Conservation (phyloP, 2,329 filamentous ascomycete species). For the Elsinoe perseae region DNA sequence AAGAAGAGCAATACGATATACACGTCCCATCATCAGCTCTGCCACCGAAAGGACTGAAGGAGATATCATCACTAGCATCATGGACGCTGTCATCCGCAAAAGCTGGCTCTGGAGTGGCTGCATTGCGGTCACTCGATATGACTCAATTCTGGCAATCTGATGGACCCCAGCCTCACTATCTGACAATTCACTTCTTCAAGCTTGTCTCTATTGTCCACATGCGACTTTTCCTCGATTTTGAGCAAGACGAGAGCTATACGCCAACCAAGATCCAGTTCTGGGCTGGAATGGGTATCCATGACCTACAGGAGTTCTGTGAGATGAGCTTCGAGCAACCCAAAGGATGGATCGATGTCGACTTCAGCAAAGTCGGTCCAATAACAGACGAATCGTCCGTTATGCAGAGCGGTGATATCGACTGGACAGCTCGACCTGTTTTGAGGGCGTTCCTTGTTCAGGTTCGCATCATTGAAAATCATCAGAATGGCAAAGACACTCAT, state of each 20-base stretch:
- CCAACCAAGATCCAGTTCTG: slow-evolving; percentile 85
- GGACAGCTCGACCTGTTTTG: slow-evolving; percentile 61
- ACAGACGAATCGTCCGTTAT: slow-evolving; percentile 25
- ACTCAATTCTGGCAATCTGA: slow-evolving; percentile 78
- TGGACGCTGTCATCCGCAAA: slow-evolving; percentile 79
- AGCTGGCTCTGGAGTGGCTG: slow-evolving; percentile 68
- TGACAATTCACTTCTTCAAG: slow-evolving; percentile 81
- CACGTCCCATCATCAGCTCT: slow-evolving; percentile 18
- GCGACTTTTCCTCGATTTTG: slow-evolving; percentile 83
- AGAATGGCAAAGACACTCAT: slow-evolving; percentile 99
- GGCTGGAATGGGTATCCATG: slow-evolving; percentile 84
- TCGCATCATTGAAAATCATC: slow-evolving; percentile 88
- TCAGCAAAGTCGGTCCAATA: slow-evolving; percentile 51
- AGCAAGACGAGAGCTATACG: slow-evolving; percentile 90
- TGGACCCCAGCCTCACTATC: slow-evolving; percentile 71
- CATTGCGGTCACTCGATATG: slow-evolving; percentile 65
- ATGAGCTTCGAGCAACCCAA: slow-evolving; percentile 71
- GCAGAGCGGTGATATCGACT: slow-evolving; percentile 27
- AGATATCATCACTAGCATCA: slow-evolving; percentile 75
- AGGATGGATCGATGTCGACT: slow-evolving; percentile 84
- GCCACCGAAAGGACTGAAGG: slow-evolving; percentile 53
- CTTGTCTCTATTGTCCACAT: slow-evolving; percentile 70
- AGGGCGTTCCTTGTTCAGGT: slow-evolving; percentile 87
- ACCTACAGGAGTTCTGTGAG: slow-evolving; percentile 77
- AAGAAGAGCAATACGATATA: slow-evolving; percentile 1